Percentiles rank a stretch among this genome's conserved stretches.
Evolutionary conservation across 1,284 basidiomycete species (phyloP).

Genomic region (Ceratobasidium papillatum): DNA sequence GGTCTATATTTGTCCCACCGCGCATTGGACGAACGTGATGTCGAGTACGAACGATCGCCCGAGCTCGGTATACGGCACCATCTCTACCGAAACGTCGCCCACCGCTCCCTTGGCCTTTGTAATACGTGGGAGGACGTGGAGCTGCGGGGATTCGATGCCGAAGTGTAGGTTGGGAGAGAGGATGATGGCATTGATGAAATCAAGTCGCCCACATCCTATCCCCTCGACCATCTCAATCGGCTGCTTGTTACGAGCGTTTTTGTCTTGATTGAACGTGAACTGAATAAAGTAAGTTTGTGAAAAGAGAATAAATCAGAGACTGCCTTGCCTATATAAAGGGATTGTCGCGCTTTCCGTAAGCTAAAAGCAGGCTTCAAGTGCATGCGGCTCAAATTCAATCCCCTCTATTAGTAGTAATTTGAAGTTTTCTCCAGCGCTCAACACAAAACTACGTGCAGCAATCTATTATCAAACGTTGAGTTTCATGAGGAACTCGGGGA

Average conservation of each 20-base stretch:
- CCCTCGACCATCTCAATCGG: slow-evolving; percentile 31
- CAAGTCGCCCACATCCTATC: slow-evolving; percentile 47
- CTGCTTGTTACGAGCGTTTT: slow-evolving; percentile 42
- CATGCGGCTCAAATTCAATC: neutral
- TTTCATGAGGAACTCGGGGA: neutral
- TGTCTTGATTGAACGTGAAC: slow-evolving; percentile 51
- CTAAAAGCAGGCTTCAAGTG: neutral
- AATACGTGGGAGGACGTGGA: slow-evolving; percentile 1
- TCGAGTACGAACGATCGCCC: slow-evolving; percentile 7
- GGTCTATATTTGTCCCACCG: neutral
- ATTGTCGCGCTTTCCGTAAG: neutral
- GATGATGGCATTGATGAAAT: slow-evolving; percentile 41
- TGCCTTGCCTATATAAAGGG: slow-evolving; percentile 6
- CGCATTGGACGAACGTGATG: slow-evolving; percentile 4
- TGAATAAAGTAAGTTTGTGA: slow-evolving; percentile 5
- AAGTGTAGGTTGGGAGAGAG: neutral
- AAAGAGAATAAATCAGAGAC: neutral
- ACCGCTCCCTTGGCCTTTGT: neutral
- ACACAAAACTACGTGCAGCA: neutral
- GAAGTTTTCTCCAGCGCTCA: slow-evolving; percentile 7
- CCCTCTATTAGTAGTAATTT: neutral
- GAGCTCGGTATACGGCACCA: neutral
- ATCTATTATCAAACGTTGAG: neutral
- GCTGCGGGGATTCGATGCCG: neutral
- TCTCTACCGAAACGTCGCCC: neutral